Evolutionary conservation across 176 grass and related monocot species (phyloP).

Genomic region (Tuctoria greenei): DNA sequence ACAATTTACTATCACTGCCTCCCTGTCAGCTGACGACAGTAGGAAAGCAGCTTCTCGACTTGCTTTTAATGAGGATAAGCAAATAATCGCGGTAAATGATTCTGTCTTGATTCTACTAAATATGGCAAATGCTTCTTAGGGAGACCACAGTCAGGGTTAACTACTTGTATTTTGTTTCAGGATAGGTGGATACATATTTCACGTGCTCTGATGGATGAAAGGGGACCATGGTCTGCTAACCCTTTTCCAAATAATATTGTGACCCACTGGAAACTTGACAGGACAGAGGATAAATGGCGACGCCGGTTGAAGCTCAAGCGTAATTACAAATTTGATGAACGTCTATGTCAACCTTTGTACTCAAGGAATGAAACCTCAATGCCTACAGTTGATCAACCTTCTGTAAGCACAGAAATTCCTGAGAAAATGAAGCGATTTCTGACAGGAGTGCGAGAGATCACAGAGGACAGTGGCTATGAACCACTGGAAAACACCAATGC

Average conservation of each 20-base stretch:
- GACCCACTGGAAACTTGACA: constrained; percentile 90
- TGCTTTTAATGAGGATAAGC: constrained; percentile 88
- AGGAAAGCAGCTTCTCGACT: constrained; percentile 77
- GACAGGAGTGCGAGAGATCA: constrained; percentile 75
- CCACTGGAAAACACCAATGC: constrained; percentile 54
- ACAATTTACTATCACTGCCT: constrained; percentile 63
- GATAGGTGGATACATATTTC: constrained; percentile 96
- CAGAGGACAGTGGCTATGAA: constrained; percentile 64
- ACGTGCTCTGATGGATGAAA: constrained; percentile 82
- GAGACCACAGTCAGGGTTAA: constrained; percentile 14
- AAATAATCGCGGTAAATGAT: constrained; percentile 80
- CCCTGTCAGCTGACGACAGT: constrained; percentile 71
- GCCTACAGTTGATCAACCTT: constrained; percentile 37
- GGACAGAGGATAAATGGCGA: constrained; percentile 92
- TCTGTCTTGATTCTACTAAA: constrained; percentile 23
- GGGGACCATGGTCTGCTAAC: constrained; percentile 86
- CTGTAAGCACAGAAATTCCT: constrained; percentile 53
- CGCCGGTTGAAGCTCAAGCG: constrained; percentile 85
- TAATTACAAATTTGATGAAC: constrained; percentile 93
- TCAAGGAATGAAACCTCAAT: constrained; percentile 39
- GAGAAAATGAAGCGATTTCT: constrained; percentile 84
- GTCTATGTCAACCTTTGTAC: constrained; percentile 65
- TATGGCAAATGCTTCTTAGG: constrained; percentile 2
- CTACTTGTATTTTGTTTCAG: constrained; percentile 48
- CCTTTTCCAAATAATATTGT: constrained; percentile 80